phyloP scores from a whole-genome alignment of 108 stramenopile species.

The Pseudonitzschia multiseries region DNA sequence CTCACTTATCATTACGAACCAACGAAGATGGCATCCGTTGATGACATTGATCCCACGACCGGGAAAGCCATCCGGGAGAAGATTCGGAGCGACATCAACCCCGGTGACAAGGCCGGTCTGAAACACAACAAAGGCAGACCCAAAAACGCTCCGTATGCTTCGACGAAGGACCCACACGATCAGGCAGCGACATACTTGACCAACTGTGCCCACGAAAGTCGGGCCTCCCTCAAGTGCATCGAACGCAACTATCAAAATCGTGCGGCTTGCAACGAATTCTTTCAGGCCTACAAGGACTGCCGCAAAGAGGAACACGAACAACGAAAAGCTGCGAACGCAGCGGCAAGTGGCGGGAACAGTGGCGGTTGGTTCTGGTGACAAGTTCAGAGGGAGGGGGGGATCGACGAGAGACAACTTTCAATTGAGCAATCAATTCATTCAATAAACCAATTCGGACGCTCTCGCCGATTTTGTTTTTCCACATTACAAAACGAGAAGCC shows the following conservation, averaged over 20 bases:
- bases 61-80: constrained; percentile 27
- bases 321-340: constrained; percentile 32
- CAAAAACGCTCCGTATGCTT: constrained; percentile 19
- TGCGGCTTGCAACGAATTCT: constrained; percentile 62
- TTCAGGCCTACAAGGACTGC: constrained; percentile 77
- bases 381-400: not conserved
- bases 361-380: constrained; percentile 32
- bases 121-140: constrained; percentile 37
- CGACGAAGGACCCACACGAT: constrained; percentile 4
- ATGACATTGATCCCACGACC: constrained; percentile 14
- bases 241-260: constrained; percentile 75
- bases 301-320: constrained; percentile 70
- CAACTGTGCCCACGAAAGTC: constrained; percentile 67
- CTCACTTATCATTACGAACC: not conserved
- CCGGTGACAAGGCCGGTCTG: constrained; percentile 6
- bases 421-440: constrained; percentile 29
- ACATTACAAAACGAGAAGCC: too few species aligned
- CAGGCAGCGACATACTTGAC: constrained; percentile 51
- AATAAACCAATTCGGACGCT: constrained; percentile 23
- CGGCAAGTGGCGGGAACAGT: not conserved
- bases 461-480: too few species aligned
- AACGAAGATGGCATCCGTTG: not conserved
- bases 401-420: not conserved
- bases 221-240: constrained; percentile 66
- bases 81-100: constrained; percentile 32